A percentile compares a stretch with the other conserved stretches of the same genome.
Evolutionary conservation across 2,329 filamentous ascomycete species (phyloP).

Genomic region (Hypoxylon rubiginosum): DNA sequence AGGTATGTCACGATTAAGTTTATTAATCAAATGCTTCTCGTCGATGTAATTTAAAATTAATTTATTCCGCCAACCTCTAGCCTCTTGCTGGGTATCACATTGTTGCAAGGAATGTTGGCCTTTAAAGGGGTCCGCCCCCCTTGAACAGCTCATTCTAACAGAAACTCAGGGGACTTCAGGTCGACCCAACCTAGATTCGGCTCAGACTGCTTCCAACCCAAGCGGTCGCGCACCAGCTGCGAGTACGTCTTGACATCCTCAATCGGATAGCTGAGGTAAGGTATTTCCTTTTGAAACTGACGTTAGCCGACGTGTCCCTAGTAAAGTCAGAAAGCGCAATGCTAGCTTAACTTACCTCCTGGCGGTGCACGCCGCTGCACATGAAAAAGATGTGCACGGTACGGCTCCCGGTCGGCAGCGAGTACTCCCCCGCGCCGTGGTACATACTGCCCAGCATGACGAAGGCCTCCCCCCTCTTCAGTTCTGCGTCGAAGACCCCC

Average conservation of each 20-base stretch:
- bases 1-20: no score
- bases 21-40: no score
- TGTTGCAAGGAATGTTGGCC: background rate
- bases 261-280: slow-evolving; percentile 54
- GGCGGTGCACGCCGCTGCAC: slow-evolving; percentile 55
- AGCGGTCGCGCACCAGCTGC: slow-evolving; percentile 53
- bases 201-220: slow-evolving; percentile 58
- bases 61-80: background rate
- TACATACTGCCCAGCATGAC: slow-evolving; percentile 57
- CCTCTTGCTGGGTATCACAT: background rate
- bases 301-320: background rate
- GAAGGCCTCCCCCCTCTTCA: slow-evolving; percentile 55
- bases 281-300: slow-evolving; percentile 46
- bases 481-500: slow-evolving; percentile 51
- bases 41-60: no score
- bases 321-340: background rate
- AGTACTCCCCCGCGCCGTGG: slow-evolving; percentile 54
- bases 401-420: slow-evolving; percentile 47
- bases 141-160: slow-evolving; percentile 27
- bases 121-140: background rate
- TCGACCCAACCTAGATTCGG: slow-evolving; percentile 59
- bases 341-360: slow-evolving; percentile 21
- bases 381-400: slow-evolving; percentile 58
- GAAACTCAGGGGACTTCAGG: slow-evolving; percentile 54
- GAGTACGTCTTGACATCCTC: slow-evolving; percentile 57